Base-by-base conservation (phyloP, 257 asterid genomes). In the Plantago major region DNA sequence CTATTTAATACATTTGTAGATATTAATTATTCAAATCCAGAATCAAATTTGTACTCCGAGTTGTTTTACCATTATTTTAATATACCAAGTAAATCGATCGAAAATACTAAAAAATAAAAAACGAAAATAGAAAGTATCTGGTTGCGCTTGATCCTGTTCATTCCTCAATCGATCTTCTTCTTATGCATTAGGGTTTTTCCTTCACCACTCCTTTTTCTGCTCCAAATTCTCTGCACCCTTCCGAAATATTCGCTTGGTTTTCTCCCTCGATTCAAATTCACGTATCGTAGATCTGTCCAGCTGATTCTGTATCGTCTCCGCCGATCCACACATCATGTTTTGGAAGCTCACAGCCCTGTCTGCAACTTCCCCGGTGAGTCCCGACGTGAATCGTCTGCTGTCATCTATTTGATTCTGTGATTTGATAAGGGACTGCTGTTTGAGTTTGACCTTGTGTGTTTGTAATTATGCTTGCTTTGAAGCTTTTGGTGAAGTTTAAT, bases 311-410 rank as follows among this genome's bases (percentile, higher is more conserved):
- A 33, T 33, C 8, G 40, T 7, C 40, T 7, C 40, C 58, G 22
- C 18, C 26, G 58, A 53, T 53, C 19, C 62, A 60, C 72, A 69
- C 12, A 33, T 4, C 40, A 93, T 93, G 99, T 93, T 93, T 71
- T 93, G 99, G 99, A 93, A 93, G 84, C 95, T 93, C 63, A 77
- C 97, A 33, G 70, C 96, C 54, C 81, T 93, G 13, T 81, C 96
- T 22, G 78, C 99, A 68, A 79, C 97, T 51, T 89, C 99, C 42
- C 99, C 99, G 42, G 99, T 93, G 78, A 80, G 87, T 79, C 40
- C 40, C 8, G 40, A 33, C 6, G 6, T 33, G 6, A 33, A 4
- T 33, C 40, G 40, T 33, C 8, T 33, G 40, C 63, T 52, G 50
- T 46, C 50, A 55, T 42, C 26, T 17, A 28, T 30, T 37, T 30